Evolutionary conservation across 805 yeast species (phyloP), one percentile per base, ranked within the genome.

Genomic region (Candida dendrica): DNA sequence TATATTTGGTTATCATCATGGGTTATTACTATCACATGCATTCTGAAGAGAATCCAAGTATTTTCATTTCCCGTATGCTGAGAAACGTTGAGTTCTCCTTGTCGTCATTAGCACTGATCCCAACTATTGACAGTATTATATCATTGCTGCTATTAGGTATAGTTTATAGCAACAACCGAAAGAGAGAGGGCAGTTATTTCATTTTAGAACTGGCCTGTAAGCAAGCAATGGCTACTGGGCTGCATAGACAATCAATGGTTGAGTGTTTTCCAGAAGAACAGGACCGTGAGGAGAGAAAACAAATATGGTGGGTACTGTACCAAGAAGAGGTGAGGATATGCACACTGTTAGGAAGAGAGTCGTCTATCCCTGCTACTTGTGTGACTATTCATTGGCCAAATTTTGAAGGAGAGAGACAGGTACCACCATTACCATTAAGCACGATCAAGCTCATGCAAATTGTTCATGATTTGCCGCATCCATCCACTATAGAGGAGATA

Each of bases 221-320:
- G n/a, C 37, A 34, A n/a, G 37, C 37, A 3, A 7, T 34, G 11
- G 27, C 29, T 4, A 34, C 19, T 14, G 37, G 37, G 14, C n/a
- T 34, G n/a, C n/a, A n/a, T 11, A 20, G 37, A 7, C 37, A 34
- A 22, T 34, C 37, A 20, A 34, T 34, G 37, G n/a, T 34, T 34
- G 37, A 34, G 22, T 34, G 37, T n/a, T 20, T 27, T n/a, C 14
- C 24, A 14, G 17, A 34, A 17, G 29, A 13, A 7, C 14, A 18
- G 15, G 11, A 10, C 13, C 20, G 17, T 17, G 29, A 34, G 8
- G 37, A 34, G 10, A 20, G 14, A 16, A 34, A 34, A n/a, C 20
- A 17, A 22, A 8, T 34, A 11, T 34, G 37, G 37, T 34, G 37
- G 37, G 7, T n/a, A 2, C n/a, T 34, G 7, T 34, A 20, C 22